These are phyloP conservation scores for Geranium incanum DNA, from an alignment of 441 rosid species.

Conservation along the genomic window DNA sequence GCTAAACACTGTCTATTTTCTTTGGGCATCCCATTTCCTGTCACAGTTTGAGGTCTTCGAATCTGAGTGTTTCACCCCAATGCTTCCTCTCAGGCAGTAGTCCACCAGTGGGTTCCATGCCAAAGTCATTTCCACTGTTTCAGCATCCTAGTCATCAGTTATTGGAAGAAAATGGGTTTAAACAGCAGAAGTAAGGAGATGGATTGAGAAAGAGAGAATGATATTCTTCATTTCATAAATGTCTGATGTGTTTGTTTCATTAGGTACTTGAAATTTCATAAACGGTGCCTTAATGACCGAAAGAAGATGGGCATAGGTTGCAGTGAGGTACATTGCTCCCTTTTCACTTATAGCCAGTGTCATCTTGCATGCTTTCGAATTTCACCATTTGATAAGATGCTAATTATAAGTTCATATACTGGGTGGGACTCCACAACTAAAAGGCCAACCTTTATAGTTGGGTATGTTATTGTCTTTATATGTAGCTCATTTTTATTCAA, in stretches of 20 bases:
- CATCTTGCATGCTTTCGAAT: not conserved
- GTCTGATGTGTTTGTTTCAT: constrained; percentile 26
- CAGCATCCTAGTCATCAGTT: constrained; percentile 96
- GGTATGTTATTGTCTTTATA: too few relatives aligned
- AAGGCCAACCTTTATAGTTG: too few relatives aligned
- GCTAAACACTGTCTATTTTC: not conserved
- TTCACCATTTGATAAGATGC: not conserved
- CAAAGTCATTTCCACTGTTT: constrained; percentile 82
- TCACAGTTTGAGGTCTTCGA: constrained; percentile 65
- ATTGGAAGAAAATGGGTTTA: constrained; percentile 91
- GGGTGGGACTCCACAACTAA: too few relatives aligned
- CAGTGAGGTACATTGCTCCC: constrained; percentile 69
- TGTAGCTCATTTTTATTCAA: too few relatives aligned
- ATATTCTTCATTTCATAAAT: not conserved
- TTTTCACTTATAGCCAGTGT: not conserved
- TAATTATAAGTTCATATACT: not conserved
- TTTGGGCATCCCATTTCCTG: constrained; percentile 11
- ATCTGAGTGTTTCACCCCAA: constrained; percentile 76
- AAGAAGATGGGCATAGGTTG: constrained; percentile 81
- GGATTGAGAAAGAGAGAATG: constrained; percentile 1
- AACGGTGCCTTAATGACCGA: constrained; percentile 85
- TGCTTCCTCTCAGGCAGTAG: constrained; percentile 63
- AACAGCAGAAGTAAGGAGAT: constrained; percentile 79
- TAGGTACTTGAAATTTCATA: constrained; percentile 84
- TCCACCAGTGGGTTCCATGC: constrained; percentile 93